phyloP scores from a whole-genome alignment of 164 flowering plant species.

The Warburgia ugandensis region DNA sequence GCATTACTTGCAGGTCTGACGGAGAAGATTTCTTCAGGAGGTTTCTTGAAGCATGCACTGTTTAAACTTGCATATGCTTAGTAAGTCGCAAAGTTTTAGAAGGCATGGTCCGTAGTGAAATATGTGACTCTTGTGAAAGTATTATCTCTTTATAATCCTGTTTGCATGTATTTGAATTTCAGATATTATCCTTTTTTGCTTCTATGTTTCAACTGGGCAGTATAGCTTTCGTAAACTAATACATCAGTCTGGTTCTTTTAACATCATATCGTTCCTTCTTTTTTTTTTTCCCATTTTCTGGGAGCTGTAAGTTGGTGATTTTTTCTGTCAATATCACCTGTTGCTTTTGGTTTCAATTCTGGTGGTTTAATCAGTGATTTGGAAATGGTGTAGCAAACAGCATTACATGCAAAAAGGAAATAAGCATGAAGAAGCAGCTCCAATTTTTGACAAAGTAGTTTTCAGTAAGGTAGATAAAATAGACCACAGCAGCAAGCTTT shows the following conservation, averaged over 20 bases:
- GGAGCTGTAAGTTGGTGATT: background rate
- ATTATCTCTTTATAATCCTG: too few species aligned
- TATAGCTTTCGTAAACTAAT: too few species aligned
- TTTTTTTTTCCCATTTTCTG: background rate
- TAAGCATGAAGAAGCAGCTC: slow-evolving; percentile 66
- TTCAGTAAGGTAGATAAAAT: slow-evolving; percentile 61
- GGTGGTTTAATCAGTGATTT: slow-evolving; percentile 5
- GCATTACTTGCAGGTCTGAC: slow-evolving; percentile 61
- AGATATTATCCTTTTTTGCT: too few species aligned
- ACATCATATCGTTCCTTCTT: too few species aligned
- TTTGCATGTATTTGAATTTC: too few species aligned
- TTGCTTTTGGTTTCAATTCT: background rate
- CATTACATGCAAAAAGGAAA: slow-evolving; percentile 56
- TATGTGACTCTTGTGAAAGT: background rate
- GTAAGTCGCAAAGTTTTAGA: slow-evolving; percentile 39
- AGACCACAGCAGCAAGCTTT: background rate
- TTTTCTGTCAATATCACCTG: background rate
- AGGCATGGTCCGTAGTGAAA: background rate
- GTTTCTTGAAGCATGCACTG: slow-evolving; percentile 46
- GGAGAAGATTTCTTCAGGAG: slow-evolving; percentile 67
- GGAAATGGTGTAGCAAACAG: slow-evolving; percentile 54
- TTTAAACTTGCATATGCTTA: slow-evolving; percentile 64
- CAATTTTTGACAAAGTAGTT: slow-evolving; percentile 63
- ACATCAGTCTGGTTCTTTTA: too few species aligned
- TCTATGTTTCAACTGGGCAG: too few species aligned